Evolutionary conservation across 2,329 filamentous ascomycete species (phyloP).

Genomic region (Malbranchea zuffiana): DNA sequence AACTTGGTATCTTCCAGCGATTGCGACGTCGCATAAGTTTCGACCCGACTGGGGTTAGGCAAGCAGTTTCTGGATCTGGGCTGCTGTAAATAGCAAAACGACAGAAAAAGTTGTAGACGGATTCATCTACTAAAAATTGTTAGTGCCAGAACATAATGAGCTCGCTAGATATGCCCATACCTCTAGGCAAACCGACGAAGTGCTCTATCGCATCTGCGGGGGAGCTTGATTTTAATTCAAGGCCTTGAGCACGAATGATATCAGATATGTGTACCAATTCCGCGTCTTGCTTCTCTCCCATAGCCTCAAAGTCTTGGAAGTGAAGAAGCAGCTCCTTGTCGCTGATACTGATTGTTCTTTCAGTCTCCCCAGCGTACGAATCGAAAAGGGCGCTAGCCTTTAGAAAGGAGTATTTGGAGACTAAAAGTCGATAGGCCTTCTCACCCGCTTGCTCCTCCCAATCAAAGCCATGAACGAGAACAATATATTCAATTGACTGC

Average conservation of each 20-base stretch:
- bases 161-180: too few relatives aligned
- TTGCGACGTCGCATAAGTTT: slow-evolving; percentile 1
- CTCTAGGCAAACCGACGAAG: neutral
- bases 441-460: neutral
- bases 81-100: slow-evolving; percentile 11
- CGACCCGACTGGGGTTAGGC: slow-evolving; percentile 11
- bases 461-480: slow-evolving; percentile 10
- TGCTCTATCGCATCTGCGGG: slow-evolving; percentile 7
- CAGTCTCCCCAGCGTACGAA: neutral
- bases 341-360: neutral
- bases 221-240: neutral
- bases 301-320: slow-evolving; percentile 10
- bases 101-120: slow-evolving; percentile 10
- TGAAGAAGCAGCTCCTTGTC: slow-evolving; percentile 12
- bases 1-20: slow-evolving; percentile 6
- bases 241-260: slow-evolving; percentile 6
- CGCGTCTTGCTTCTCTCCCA: slow-evolving; percentile 11
- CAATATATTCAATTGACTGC: slow-evolving; percentile 4
- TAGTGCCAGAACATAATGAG: too few relatives aligned
- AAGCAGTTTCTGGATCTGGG: slow-evolving; percentile 1
- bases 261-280: slow-evolving; percentile 9
- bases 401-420: slow-evolving; percentile 11
- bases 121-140: neutral
- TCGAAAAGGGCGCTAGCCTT: slow-evolving; percentile 1
- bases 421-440: slow-evolving; percentile 2